phyloP scores from a whole-genome alignment of 352 stramenopile genomes.

The Aphanomyces invadans region DNA sequence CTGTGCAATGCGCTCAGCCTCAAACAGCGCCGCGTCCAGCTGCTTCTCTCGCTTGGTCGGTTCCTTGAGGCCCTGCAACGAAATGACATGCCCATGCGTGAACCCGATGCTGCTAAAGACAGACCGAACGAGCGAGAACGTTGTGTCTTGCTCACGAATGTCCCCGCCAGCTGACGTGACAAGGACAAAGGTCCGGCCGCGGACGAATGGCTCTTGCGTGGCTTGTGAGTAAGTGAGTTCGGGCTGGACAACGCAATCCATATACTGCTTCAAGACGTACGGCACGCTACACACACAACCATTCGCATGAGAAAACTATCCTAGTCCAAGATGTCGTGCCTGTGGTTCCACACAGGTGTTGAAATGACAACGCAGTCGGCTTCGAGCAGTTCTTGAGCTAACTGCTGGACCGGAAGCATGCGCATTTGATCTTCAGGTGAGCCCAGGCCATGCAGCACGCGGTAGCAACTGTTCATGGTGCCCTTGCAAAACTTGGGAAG shows the following conservation, averaged over 20 bases:
- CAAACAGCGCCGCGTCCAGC: background rate
- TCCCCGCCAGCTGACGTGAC: constrained; percentile 70
- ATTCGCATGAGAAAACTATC: background rate
- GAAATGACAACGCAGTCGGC: constrained; percentile 74
- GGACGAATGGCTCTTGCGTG: constrained; percentile 55
- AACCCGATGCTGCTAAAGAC: constrained; percentile 11
- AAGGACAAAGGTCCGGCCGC: constrained; percentile 50
- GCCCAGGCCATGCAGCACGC: constrained; percentile 40
- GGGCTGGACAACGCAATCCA: constrained; percentile 68
- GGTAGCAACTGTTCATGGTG: constrained; percentile 62
- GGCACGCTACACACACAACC: constrained; percentile 44
- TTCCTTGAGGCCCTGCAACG: constrained; percentile 5
- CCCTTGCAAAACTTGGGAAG: constrained; percentile 64
- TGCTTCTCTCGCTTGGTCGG: background rate
- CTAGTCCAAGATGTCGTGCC: background rate
- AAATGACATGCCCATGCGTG: constrained; percentile 4
- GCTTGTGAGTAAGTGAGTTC: constrained; percentile 62
- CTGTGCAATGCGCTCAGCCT: constrained; percentile 12
- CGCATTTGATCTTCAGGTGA: constrained; percentile 43
- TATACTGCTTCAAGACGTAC: constrained; percentile 79
- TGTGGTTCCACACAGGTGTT: constrained; percentile 58
- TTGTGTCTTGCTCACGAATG: constrained; percentile 48
- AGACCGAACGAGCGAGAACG: background rate
- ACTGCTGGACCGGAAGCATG: constrained; percentile 48
- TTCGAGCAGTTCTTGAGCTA: constrained; percentile 53